Evolutionary conservation across 805 yeast species (phyloP).

Genomic region (Metschnikowia colocasiae): DNA sequence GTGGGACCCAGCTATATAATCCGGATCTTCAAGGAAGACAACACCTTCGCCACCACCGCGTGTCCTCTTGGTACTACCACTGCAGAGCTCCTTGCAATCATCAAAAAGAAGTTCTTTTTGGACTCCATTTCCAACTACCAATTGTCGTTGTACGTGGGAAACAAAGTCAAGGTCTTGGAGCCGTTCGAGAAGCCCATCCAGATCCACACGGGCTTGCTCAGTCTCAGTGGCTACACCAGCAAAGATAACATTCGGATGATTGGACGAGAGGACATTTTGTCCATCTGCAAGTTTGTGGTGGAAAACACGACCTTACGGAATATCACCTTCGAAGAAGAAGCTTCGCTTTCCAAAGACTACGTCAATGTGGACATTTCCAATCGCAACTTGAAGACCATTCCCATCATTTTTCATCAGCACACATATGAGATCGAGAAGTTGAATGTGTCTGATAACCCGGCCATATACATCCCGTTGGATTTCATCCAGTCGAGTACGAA

Average conservation of each 20-base stretch:
- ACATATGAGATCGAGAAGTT: conserved; percentile 77
- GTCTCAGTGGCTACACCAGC: conserved; percentile 74
- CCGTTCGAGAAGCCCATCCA: conserved; percentile 71
- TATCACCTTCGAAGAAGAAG: conserved; percentile 65
- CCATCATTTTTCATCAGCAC: conserved; percentile 73
- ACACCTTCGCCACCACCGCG: conserved; percentile 78
- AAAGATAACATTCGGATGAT: conserved; percentile 73
- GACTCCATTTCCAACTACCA: conserved; percentile 70
- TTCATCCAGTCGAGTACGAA: conserved; percentile 81
- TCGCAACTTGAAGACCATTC: conserved; percentile 77
- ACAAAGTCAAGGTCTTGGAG: conserved; percentile 67
- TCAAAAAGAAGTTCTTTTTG: conserved; percentile 75
- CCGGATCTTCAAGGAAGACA: conserved; percentile 78
- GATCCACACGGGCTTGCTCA: conserved; percentile 68
- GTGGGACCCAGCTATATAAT: conserved; percentile 46
- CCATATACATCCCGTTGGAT: conserved; percentile 77
- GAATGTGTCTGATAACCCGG: conserved; percentile 84
- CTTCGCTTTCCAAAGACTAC: conserved; percentile 59
- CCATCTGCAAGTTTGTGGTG: conserved; percentile 74
- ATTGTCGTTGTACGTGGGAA: conserved; percentile 71
- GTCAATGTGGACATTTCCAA: conserved; percentile 70
- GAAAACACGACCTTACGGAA: conserved; percentile 60
- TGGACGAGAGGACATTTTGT: conserved; percentile 81
- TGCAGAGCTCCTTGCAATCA: conserved; percentile 62
- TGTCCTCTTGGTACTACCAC: conserved; percentile 78